Percentiles rank a stretch among this genome's conserved stretches.
These are phyloP conservation scores for Emmonsiellopsis sp. DNA, from an alignment of 2,329 filamentous ascomycete species.

Conservation along the genomic window DNA sequence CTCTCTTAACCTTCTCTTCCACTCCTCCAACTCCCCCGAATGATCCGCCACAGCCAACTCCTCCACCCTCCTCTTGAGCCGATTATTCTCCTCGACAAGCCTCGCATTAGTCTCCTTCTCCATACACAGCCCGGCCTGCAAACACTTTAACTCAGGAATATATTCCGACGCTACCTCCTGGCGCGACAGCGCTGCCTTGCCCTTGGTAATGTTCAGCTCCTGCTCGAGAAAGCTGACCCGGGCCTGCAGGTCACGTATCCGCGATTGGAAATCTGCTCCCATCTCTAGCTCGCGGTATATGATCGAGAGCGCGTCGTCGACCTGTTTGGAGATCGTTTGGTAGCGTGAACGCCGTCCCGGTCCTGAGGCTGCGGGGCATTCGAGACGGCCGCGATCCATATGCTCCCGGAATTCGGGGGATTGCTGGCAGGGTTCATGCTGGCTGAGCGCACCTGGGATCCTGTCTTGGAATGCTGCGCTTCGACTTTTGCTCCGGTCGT, in stretches of 20 bases:
- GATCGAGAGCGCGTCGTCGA: conserved; percentile 1
- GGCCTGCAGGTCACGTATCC: not conserved
- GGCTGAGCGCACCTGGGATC: not conserved
- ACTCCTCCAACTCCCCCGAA: not conserved
- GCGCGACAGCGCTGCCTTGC: not conserved
- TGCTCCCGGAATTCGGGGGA: not conserved
- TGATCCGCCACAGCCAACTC: not conserved
- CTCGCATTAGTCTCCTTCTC: not conserved
- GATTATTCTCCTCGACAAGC: not conserved
- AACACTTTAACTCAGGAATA: not conserved
- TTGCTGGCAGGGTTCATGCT: not conserved
- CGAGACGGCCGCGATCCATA: not conserved
- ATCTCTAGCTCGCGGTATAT: conserved; percentile 1
- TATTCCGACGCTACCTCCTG: not conserved
- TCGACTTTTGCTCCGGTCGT: not conserved
- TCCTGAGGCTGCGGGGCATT: not conserved
- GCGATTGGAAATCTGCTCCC: not conserved
- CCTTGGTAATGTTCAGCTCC: not conserved
- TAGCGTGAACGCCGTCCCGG: not conserved
- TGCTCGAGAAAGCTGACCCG: not conserved
- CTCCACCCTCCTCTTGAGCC: not conserved
- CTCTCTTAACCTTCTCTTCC: not conserved
- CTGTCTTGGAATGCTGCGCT: not conserved
- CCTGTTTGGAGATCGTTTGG: not conserved
- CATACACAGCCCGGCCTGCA: not conserved